Base-by-base conservation (phyloP, 768 basidiomycete species). In the Rhizopogon sp. region DNA sequence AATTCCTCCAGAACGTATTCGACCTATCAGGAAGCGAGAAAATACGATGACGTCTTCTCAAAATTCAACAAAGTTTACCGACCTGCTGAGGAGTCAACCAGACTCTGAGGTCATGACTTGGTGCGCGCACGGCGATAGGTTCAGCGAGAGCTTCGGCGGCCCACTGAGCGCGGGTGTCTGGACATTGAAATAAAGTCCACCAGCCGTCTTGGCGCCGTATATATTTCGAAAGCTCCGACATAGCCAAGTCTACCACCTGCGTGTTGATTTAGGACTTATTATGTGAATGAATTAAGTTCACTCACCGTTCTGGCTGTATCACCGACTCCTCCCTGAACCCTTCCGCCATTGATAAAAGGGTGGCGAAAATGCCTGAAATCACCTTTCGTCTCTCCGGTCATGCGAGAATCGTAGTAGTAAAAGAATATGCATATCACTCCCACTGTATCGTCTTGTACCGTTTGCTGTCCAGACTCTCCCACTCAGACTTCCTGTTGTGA, bases 1-100 rank as follows among this genome's bases (percentile, higher is more conserved):
- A 83, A 64, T 60, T 83, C 80, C 53, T 79, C 77, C 6, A 81
- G 60, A 25, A 79, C 73, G 66, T 80, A 81, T 9, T 71, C 50
- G 8, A 80, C 65, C 80, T 81, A 41, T 22, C 20, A 14, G 14
- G 9, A 20, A 16, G 14, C 14, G 14, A 49, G 22, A 25, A 5
- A 37, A 9, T 1, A 49, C 16, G 20, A 37, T 49, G 14, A 39
- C 37, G 37, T 57, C 22, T 42, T n/a, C 55, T 40, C 25, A 37
- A 40, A 39, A 39, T n/a, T 17, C 29, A 33, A 33, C 17, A 9
- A 28, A 54, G 42, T 16, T 3, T 28, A 52, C 68, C 43, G 53
- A 76, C 80, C 71, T 81, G 79, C 52, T 62, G 66, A 8, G 56
- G 58, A 28, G 74, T 73, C 13, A 82, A 65, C 11, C 61, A 51